These are phyloP conservation scores for Naganishia liquefaciens DNA, from an alignment of 1,284 basidiomycete species.

Conservation along the genomic window DNA sequence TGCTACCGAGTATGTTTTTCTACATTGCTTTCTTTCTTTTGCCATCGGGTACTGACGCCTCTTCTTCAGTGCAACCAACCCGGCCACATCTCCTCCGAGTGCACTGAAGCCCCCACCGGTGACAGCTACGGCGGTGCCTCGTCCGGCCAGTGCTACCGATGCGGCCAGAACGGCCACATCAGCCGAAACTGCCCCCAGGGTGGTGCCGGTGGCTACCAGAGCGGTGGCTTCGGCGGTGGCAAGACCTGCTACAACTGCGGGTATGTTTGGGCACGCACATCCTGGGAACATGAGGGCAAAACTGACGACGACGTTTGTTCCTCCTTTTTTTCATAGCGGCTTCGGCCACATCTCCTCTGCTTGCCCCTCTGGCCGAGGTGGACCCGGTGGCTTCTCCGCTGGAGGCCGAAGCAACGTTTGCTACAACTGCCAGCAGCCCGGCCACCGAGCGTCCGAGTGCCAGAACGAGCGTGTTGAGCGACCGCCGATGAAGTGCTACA, in stretches of 20 bases:
- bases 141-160: constrained; percentile 35
- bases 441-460: constrained; percentile 35
- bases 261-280: constrained; percentile 1
- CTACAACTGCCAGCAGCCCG: constrained; percentile 37
- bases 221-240: constrained; percentile 30
- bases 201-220: constrained; percentile 29
- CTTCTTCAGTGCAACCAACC: constrained; percentile 37
- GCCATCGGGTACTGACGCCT: neutral
- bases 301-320: no score
- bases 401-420: constrained; percentile 27
- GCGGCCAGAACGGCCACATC: constrained; percentile 35
- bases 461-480: constrained; percentile 36
- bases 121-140: constrained; percentile 32
- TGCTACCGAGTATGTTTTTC: constrained; percentile 35
- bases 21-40: neutral
- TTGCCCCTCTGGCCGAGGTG: constrained; percentile 30
- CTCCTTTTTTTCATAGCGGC: constrained; percentile 17
- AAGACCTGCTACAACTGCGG: constrained; percentile 36
- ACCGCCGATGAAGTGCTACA: constrained; percentile 37
- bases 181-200: constrained; percentile 34
- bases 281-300: neutral
- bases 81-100: constrained; percentile 39
- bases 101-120: constrained; percentile 35
- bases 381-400: constrained; percentile 6
- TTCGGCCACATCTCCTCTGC: constrained; percentile 33